Evolutionary conservation across 1,284 basidiomycete genomes (phyloP).

Genomic region (Leccinum subrobustum): DNA sequence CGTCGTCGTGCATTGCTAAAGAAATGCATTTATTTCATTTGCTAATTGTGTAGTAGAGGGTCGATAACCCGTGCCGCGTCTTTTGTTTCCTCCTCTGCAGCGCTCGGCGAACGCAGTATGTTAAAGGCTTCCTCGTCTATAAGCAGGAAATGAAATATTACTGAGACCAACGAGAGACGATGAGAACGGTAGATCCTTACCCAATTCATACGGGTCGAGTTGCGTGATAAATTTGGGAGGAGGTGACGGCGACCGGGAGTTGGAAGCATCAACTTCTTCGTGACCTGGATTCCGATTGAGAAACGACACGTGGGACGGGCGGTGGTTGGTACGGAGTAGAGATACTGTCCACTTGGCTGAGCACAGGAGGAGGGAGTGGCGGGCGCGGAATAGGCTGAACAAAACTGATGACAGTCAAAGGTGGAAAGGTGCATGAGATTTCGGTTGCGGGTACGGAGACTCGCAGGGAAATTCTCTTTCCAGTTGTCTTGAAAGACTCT

Average conservation of each 20-base stretch:
- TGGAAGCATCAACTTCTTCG: too few relatives aligned
- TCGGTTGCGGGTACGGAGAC: constrained; percentile 30
- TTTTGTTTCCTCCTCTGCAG: too few relatives aligned
- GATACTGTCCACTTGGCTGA: not conserved
- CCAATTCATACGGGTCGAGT: constrained; percentile 32
- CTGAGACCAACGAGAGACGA: not conserved
- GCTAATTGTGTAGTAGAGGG: too few relatives aligned
- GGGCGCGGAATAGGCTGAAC: constrained; percentile 28
- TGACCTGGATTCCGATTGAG: too few relatives aligned
- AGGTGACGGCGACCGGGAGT: too few relatives aligned
- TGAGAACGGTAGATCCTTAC: constrained; percentile 2
- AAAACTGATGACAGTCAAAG: constrained; percentile 19
- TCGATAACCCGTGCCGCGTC: too few relatives aligned
- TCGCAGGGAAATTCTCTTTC: too few relatives aligned
- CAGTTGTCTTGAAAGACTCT: too few relatives aligned
- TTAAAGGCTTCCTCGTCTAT: constrained; percentile 27
- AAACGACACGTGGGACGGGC: constrained; percentile 10
- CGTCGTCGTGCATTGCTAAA: too few relatives aligned
- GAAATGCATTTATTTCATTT: too few relatives aligned
- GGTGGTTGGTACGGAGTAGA: constrained; percentile 30
- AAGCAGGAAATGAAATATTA: not conserved
- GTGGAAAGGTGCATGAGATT: constrained; percentile 18
- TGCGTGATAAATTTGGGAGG: not conserved
- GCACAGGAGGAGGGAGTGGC: not conserved
- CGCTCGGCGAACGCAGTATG: too few relatives aligned